Conservation (phyloP, 306 rosid genomes). For the Chamaecrista fasciculata region DNA sequence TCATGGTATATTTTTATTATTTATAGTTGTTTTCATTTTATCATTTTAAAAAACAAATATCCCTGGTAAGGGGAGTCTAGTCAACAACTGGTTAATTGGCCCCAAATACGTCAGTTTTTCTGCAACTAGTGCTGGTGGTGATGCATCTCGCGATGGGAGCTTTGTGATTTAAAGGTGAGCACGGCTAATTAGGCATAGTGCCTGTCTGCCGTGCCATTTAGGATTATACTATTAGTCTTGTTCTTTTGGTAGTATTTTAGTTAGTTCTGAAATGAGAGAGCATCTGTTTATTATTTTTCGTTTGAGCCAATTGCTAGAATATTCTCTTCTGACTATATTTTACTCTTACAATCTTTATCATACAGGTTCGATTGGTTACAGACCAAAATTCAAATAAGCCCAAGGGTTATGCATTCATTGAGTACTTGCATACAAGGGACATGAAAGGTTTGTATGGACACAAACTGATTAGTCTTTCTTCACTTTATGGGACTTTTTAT, state of each 20-base stretch:
- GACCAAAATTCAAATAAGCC: constrained; percentile 79
- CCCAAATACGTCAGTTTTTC: constrained; percentile 82
- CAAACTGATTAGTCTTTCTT: constrained; percentile 7
- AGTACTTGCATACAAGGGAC: constrained; percentile 91
- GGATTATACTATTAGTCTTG: constrained; percentile 48
- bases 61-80: constrained; percentile 99
- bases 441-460: constrained; percentile 74
- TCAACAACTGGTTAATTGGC: constrained; percentile 87
- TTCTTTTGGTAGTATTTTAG: constrained; percentile 25
- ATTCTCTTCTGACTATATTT: constrained; percentile 31
- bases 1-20: constrained; percentile 68
- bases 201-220: constrained; percentile 99
- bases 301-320: constrained; percentile 29
- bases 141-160: constrained; percentile 94
- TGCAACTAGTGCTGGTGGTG: constrained; percentile 97
- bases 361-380: constrained; percentile 78
- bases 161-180: constrained; percentile 97
- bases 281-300: constrained; percentile 23
- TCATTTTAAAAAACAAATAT: constrained; percentile 46
- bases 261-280: constrained; percentile 28
- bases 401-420: constrained; percentile 91
- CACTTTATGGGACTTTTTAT: not conserved
- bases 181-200: constrained; percentile 99
- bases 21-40: constrained; percentile 42
- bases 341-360: constrained; percentile 19